Evolutionary conservation across 169 alveolate species (phyloP).

Genomic region (Blepharisma undulans): DNA sequence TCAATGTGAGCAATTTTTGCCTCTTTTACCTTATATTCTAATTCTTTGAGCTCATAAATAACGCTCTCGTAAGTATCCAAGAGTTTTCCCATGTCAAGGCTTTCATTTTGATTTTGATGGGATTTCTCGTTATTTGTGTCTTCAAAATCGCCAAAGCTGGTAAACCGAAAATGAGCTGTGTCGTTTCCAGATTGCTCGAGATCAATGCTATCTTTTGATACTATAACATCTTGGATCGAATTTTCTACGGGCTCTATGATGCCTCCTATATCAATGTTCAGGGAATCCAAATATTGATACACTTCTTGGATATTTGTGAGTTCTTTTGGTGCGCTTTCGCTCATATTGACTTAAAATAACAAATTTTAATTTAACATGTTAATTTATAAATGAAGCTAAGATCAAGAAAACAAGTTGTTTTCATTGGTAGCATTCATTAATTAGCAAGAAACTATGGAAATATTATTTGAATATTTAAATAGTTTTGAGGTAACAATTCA

Average conservation of each 20-base stretch:
- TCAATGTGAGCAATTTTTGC: not conserved
- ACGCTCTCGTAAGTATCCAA: not conserved
- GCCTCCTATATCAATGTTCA: not conserved
- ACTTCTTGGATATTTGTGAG: not conserved
- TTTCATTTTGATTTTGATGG: not conserved
- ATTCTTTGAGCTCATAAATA: not conserved
- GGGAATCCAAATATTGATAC: not conserved
- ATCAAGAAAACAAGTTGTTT: too few species aligned
- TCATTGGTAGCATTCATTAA: too few species aligned
- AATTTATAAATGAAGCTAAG: not conserved
- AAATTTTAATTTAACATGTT: too few species aligned
- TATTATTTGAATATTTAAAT: too few species aligned
- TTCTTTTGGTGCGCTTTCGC: not conserved
- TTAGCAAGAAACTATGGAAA: too few species aligned
- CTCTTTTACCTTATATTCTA: not conserved
- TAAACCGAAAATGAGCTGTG: not conserved
- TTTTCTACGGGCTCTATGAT: not conserved
- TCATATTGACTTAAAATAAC: not conserved
- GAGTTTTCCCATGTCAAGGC: not conserved
- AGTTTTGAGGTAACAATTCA: too few species aligned
- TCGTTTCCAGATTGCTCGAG: not conserved
- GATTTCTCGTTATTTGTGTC: not conserved
- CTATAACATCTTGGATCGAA: not conserved
- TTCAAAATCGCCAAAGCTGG: not conserved
- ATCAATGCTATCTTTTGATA: not conserved